Conservation (phyloP, 208 protist genomes). For the Wallacemonas collosoma region DNA sequence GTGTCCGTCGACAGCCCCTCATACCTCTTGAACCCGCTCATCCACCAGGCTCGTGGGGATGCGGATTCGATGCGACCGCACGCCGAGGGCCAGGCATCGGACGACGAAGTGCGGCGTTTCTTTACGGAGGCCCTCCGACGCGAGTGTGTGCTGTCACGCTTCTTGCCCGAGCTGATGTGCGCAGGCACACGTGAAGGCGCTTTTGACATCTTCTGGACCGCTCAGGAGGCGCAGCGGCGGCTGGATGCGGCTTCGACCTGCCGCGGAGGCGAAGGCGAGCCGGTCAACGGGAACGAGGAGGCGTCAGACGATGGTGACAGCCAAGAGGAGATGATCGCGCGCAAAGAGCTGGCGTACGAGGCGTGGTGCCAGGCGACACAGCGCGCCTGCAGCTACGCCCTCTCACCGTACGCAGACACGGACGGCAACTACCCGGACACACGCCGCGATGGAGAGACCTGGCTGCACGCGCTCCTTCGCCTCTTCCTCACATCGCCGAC, state of each 20-base stretch:
- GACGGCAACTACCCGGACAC: conserved; percentile 58
- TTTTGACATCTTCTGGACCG: conserved; percentile 15
- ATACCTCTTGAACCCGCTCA: conserved; percentile 1
- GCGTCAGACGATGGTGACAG: neutral
- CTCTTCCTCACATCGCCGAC: conserved; percentile 26
- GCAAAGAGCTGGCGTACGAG: conserved; percentile 29
- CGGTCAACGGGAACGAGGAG: conserved; percentile 4
- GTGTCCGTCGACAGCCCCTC: neutral
- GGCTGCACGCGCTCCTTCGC: conserved; percentile 54
- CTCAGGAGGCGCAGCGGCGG: conserved; percentile 5
- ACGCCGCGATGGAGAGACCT: conserved; percentile 25
- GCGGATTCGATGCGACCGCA: neutral
- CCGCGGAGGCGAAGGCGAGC: neutral
- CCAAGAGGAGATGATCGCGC: conserved; percentile 1
- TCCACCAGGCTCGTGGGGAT: neutral
- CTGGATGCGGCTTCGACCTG: neutral
- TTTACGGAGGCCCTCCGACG: neutral
- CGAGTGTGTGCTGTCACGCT: neutral
- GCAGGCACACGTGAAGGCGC: neutral
- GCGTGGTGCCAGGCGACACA: conserved; percentile 44
- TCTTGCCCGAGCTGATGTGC: conserved; percentile 3
- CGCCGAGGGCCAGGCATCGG: neutral
- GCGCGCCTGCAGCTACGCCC: conserved; percentile 52
- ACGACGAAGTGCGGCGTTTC: neutral
- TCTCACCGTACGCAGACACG: conserved; percentile 64